Evolutionary conservation across 768 basidiomycete species (phyloP).

Genomic region (Dentipellis sp.): DNA sequence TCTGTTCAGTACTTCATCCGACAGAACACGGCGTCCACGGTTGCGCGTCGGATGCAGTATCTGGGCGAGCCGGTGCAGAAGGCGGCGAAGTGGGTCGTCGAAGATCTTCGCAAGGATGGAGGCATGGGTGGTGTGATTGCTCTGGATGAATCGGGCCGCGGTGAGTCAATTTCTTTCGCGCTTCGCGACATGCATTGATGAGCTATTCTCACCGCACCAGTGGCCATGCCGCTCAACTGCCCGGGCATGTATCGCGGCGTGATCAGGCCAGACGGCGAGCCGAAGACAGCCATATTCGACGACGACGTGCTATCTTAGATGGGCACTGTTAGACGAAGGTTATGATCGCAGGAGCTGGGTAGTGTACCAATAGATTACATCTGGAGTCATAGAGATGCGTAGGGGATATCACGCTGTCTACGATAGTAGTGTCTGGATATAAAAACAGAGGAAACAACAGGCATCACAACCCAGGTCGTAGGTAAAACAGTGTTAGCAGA

Average conservation of each 20-base stretch:
- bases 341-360: not conserved
- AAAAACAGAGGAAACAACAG: no score
- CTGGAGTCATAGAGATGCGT: no score
- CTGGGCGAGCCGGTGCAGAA: constrained; percentile 43
- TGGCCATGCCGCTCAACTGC: constrained; percentile 67
- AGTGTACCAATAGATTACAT: no score
- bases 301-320: constrained; percentile 39
- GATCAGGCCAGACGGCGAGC: constrained; percentile 55
- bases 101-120: constrained; percentile 47
- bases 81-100: constrained; percentile 47
- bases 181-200: not conserved
- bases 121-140: constrained; percentile 73
- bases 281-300: constrained; percentile 68
- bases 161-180: constrained; percentile 25
- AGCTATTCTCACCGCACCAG: constrained; percentile 24
- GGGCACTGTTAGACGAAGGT: not conserved
- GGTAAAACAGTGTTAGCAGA: no score
- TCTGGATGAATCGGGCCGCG: constrained; percentile 59
- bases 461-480: no score
- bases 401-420: no score
- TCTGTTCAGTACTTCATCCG: constrained; percentile 65
- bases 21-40: constrained; percentile 51
- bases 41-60: constrained; percentile 59
- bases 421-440: no score
- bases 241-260: constrained; percentile 80